Evolutionary conservation across 1,284 basidiomycete species (phyloP).

Genomic region (Ustilago tritici): DNA sequence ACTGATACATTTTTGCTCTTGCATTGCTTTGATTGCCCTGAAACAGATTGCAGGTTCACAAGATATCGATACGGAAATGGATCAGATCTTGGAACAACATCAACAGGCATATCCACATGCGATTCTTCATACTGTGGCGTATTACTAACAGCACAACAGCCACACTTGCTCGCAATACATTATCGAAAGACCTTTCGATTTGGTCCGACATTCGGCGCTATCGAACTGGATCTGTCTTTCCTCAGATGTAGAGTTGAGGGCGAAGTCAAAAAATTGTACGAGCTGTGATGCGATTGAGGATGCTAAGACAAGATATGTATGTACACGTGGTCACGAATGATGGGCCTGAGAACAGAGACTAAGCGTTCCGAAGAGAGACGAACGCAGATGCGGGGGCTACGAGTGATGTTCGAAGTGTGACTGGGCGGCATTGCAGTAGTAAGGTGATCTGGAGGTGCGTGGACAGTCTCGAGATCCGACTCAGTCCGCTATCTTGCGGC

Average conservation of each 20-base stretch:
- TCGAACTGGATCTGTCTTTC: too few species aligned
- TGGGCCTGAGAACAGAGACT: background rate
- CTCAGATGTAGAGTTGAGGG: too few species aligned
- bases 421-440: background rate
- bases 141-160: constrained; percentile 38
- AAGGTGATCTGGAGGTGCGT: background rate
- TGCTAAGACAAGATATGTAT: constrained; percentile 8
- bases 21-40: background rate
- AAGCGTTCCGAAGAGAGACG: background rate
- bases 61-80: constrained; percentile 92
- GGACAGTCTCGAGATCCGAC: background rate
- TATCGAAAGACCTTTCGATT: too few species aligned
- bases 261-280: background rate
- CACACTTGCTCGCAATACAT: too few species aligned
- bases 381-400: background rate
- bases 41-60: constrained; percentile 83
- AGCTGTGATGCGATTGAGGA: constrained; percentile 8
- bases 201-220: too few species aligned
- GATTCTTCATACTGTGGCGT: constrained; percentile 81
- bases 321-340: constrained; percentile 16
- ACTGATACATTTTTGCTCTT: background rate
- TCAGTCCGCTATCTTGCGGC: constrained; percentile 16
- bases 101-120: constrained; percentile 91
- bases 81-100: constrained; percentile 83
- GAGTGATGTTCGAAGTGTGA: background rate